Conservation (phyloP, 2,329 filamentous ascomycete species). For the Pleurostoma richardsiae region DNA sequence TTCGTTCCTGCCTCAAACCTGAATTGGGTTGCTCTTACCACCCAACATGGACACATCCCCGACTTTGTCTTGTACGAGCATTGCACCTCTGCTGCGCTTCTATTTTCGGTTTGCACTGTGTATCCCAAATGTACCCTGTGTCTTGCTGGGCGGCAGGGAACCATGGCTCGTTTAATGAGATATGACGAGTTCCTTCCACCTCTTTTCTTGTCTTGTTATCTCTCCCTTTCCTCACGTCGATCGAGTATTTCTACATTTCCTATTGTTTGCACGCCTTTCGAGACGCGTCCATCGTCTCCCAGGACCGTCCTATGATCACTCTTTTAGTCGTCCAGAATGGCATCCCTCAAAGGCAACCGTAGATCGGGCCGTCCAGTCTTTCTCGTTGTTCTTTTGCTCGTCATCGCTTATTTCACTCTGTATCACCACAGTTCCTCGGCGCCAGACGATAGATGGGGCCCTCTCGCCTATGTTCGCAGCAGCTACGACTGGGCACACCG, state of each 20-base stretch:
- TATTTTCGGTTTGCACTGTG: too few relatives aligned
- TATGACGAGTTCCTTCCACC: too few relatives aligned
- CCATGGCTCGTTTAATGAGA: background rate
- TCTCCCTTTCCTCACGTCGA: too few relatives aligned
- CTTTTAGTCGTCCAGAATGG: background rate
- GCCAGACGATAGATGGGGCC: background rate
- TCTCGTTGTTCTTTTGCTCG: background rate
- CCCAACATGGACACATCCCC: too few relatives aligned
- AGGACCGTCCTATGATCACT: background rate
- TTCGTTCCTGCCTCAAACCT: too few relatives aligned
- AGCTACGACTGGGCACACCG: slow-evolving; percentile 22
- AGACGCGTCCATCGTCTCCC: background rate
- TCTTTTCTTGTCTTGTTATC: too few relatives aligned
- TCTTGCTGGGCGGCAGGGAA: background rate
- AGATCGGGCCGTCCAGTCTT: background rate
- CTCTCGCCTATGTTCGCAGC: slow-evolving; percentile 16
- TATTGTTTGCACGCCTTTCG: background rate
- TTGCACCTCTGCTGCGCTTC: too few relatives aligned
- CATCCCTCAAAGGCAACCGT: background rate
- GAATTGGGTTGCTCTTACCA: too few relatives aligned
- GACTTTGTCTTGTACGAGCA: too few relatives aligned
- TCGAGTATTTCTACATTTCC: background rate
- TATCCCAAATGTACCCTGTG: background rate
- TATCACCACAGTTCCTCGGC: background rate
- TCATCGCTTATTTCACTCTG: background rate